Evolutionary conservation across 768 basidiomycete genomes (phyloP).

Genomic region (Auriscalpium vulgare): DNA sequence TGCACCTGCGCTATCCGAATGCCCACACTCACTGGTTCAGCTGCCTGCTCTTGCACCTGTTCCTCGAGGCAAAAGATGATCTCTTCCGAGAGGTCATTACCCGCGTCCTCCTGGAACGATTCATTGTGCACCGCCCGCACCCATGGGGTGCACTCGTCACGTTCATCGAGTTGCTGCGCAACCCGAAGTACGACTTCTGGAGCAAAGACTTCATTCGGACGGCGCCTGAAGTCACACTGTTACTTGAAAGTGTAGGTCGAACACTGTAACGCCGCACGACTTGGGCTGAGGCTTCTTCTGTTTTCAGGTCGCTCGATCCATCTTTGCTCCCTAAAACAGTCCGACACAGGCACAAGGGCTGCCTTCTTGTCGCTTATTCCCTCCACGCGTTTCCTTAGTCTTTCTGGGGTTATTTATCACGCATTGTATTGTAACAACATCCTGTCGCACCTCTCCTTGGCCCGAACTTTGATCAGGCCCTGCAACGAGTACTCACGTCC

Average conservation of each 20-base stretch:
- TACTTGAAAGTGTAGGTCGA: slow-evolving; percentile 70
- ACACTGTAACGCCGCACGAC: slow-evolving; percentile 1
- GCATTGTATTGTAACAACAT: slow-evolving; percentile 79
- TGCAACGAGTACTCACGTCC: slow-evolving; percentile 28
- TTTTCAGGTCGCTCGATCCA: slow-evolving; percentile 63
- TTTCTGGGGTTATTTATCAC: slow-evolving; percentile 40
- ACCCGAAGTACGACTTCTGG: slow-evolving; percentile 88
- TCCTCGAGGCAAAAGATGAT: slow-evolving; percentile 70
- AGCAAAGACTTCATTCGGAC: slow-evolving; percentile 79
- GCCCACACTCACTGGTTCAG: slow-evolving; percentile 99
- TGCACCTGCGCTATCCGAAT: slow-evolving; percentile 95
- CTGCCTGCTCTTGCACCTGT: slow-evolving; percentile 81
- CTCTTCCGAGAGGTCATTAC: slow-evolving; percentile 78
- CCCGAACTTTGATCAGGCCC: slow-evolving; percentile 38
- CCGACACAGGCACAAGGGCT: slow-evolving; percentile 3
- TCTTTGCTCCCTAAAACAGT: slow-evolving; percentile 55
- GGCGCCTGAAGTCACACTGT: slow-evolving; percentile 77
- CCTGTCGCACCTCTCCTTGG: slow-evolving; percentile 36
- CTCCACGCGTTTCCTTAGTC: slow-evolving; percentile 52
- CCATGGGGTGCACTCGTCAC: slow-evolving; percentile 94
- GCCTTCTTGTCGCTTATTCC: slow-evolving; percentile 63
- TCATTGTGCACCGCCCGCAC: slow-evolving; percentile 91
- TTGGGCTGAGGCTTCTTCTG: slow-evolving; percentile 7
- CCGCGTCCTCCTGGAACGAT: slow-evolving; percentile 85
- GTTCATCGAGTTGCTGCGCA: slow-evolving; percentile 89